These are phyloP conservation scores for Kwoniella newhampshirensis DNA, from an alignment of 768 basidiomycete genomes.

Conservation along the genomic window DNA sequence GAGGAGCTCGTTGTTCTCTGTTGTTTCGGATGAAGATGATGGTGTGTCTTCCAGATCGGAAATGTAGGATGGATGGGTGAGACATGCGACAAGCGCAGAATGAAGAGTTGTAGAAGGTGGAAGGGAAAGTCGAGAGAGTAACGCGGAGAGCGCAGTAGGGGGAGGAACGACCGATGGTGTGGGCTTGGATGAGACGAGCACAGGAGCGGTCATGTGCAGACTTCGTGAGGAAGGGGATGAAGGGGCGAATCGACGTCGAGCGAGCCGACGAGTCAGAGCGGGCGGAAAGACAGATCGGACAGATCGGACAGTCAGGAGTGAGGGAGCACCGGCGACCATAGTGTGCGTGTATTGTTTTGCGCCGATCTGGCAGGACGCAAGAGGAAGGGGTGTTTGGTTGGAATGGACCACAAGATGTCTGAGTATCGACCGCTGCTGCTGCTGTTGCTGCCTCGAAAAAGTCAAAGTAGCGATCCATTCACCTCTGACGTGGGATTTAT, in stretches of 20 bases:
- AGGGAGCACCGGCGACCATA: not conserved
- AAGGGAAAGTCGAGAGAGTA: conserved; percentile 46
- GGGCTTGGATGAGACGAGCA: conserved; percentile 1
- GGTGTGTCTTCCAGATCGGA: not conserved
- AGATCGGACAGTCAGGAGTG: not conserved
- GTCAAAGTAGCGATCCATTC: conserved; percentile 2
- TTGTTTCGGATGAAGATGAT: conserved; percentile 1
- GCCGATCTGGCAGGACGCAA: no score
- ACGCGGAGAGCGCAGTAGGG: conserved; percentile 43
- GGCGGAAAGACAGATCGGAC: conserved; percentile 12
- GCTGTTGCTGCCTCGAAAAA: conserved; percentile 21
- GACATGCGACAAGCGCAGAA: conserved; percentile 34
- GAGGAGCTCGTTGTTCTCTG: conserved; percentile 69
- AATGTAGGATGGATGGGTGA: conserved; percentile 48
- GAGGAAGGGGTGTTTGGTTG: no score
- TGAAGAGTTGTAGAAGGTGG: conserved; percentile 30
- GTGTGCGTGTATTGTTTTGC: no score
- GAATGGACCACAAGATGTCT: not conserved
- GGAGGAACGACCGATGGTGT: conserved; percentile 19
- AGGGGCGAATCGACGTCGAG: conserved; percentile 14
- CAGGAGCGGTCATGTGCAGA: conserved; percentile 4
- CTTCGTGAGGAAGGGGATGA: not conserved
- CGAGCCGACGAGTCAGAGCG: conserved; percentile 23
- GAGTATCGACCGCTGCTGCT: not conserved
- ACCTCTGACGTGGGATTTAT: no score